A percentile compares a stretch with the other conserved stretches of the same genome.
These are phyloP conservation scores for Myriosclerotinia curreyana DNA, from an alignment of 2,329 filamentous ascomycete species.

Conservation along the genomic window DNA sequence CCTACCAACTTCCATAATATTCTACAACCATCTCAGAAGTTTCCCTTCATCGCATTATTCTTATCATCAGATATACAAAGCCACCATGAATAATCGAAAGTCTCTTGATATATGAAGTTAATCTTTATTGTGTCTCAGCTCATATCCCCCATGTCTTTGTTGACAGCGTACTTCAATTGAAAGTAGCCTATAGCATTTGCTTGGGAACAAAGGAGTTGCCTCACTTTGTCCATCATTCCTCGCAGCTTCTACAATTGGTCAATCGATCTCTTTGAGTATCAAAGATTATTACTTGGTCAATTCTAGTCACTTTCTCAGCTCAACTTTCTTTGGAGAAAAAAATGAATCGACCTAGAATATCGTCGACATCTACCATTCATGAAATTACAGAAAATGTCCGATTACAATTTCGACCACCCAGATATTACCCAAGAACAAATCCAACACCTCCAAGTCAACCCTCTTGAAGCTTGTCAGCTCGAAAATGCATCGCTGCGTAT, in stretches of 20 bases:
- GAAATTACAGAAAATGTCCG: conserved; percentile 4
- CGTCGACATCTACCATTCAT: background rate
- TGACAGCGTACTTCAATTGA: background rate
- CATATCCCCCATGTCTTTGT: background rate
- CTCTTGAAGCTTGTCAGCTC: conserved; percentile 16
- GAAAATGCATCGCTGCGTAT: conserved; percentile 12
- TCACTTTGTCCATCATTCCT: background rate
- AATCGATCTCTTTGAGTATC: background rate
- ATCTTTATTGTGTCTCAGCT: background rate
- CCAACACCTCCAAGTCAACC: conserved; percentile 1
- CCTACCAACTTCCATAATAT: background rate
- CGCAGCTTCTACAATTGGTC: background rate
- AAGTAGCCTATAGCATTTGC: conserved; percentile 12
- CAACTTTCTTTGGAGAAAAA: background rate
- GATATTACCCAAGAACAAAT: background rate
- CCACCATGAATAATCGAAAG: background rate
- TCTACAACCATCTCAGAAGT: background rate
- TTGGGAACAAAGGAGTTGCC: conserved; percentile 7
- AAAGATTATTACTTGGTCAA: background rate
- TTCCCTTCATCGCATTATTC: background rate
- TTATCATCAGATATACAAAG: background rate
- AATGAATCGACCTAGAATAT: background rate
- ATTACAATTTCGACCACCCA: conserved; percentile 15
- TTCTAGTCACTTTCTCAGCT: background rate
- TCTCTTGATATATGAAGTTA: background rate